A percentile compares a stretch with the other conserved stretches of the same genome.
phyloP scores from a whole-genome alignment of 805 yeast species.

The Blastobotrys terrestris region DNA sequence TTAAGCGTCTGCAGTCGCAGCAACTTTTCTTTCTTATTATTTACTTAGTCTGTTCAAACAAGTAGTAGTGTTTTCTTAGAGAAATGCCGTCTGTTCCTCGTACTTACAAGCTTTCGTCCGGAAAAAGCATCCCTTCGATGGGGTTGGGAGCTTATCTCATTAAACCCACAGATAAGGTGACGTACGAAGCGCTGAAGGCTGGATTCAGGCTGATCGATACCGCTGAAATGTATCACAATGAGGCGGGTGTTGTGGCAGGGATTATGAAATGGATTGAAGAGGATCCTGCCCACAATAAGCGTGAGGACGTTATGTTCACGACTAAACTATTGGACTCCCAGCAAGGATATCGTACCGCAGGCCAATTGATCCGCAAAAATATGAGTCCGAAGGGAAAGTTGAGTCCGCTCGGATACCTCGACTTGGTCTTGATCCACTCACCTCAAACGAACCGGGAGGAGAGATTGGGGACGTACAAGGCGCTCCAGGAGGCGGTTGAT shows the following conservation, averaged over 20 bases:
- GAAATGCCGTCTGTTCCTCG: not conserved
- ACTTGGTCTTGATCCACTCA: constrained; percentile 59
- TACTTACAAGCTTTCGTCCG: not conserved
- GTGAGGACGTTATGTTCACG: constrained; percentile 45
- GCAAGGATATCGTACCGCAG: constrained; percentile 36
- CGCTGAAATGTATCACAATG: constrained; percentile 62
- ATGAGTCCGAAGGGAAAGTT: constrained; percentile 36
- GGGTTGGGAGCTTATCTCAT: constrained; percentile 26
- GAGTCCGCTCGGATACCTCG: constrained; percentile 45
- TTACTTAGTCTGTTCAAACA: not conserved
- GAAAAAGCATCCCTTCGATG: constrained; percentile 19
- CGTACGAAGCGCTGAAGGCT: constrained; percentile 49
- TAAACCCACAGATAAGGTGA: constrained; percentile 29
- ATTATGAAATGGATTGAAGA: constrained; percentile 45
- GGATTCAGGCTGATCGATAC: constrained; percentile 75
- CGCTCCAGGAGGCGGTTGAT: constrained; percentile 50
- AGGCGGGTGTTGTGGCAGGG: constrained; percentile 54
- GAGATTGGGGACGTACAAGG: constrained; percentile 47
- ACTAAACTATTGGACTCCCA: constrained; percentile 53
- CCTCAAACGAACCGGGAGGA: constrained; percentile 27
- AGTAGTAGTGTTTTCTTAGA: not conserved
- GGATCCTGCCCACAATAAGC: constrained; percentile 50
- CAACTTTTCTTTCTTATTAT: not conserved
- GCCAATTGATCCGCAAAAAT: constrained; percentile 49
- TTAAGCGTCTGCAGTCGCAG: not conserved